Percentiles rank a stretch among this genome's conserved stretches.
Evolutionary conservation across 768 basidiomycete genomes (phyloP).

Genomic region (Rossbeevera mucosa): DNA sequence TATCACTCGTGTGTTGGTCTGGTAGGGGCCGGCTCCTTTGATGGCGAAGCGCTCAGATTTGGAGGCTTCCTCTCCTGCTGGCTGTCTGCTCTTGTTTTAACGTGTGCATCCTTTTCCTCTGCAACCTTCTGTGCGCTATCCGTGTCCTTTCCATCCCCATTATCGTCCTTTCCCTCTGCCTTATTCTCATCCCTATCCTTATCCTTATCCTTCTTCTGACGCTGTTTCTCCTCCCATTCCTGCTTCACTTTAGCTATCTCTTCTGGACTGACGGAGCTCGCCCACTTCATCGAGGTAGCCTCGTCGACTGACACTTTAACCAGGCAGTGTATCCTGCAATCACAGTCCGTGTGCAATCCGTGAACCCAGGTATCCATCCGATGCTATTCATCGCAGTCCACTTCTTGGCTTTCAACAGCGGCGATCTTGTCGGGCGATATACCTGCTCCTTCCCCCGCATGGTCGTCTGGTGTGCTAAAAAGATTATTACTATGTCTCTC

Average conservation of each 20-base stretch:
- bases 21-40: constrained; percentile 34
- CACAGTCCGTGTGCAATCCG: constrained; percentile 70
- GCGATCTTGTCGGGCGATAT: constrained; percentile 69
- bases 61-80: constrained; percentile 18
- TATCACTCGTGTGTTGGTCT: constrained; percentile 65
- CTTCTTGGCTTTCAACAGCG: constrained; percentile 71
- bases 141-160: constrained; percentile 30
- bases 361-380: constrained; percentile 65
- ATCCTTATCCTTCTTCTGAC: constrained; percentile 52
- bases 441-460: constrained; percentile 62
- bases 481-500: constrained; percentile 59
- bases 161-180: constrained; percentile 41
- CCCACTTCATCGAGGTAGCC: neutral
- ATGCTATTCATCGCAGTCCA: constrained; percentile 76
- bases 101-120: constrained; percentile 33
- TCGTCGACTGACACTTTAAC: constrained; percentile 8
- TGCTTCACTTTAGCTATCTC: constrained; percentile 75
- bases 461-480: constrained; percentile 63
- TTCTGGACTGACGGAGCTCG: constrained; percentile 46
- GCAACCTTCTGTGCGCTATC: constrained; percentile 20
- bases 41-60: constrained; percentile 28
- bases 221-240: constrained; percentile 77
- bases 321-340: constrained; percentile 87
- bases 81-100: constrained; percentile 28
- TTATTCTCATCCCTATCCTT: constrained; percentile 54